Evolutionary conservation across 2,329 filamentous ascomycete species (phyloP).

Genomic region (Fusarium chuoi): DNA sequence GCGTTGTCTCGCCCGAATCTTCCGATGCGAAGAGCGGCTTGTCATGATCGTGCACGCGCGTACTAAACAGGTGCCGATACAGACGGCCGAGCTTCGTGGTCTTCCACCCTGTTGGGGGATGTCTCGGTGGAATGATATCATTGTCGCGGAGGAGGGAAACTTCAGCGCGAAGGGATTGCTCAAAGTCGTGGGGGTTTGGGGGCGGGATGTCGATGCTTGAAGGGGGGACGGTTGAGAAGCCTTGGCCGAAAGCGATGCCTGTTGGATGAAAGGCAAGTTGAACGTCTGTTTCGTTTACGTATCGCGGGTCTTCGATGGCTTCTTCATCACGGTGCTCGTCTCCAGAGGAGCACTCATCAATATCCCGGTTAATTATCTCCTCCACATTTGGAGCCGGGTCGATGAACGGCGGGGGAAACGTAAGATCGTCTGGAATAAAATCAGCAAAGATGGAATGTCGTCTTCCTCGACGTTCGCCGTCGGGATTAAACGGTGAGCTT

Average conservation of each 20-base stretch:
- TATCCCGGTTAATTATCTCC: slow-evolving; percentile 34
- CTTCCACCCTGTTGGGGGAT: slow-evolving; percentile 7
- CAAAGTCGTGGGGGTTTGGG: slow-evolving; percentile 35
- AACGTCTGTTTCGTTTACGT: slow-evolving; percentile 2
- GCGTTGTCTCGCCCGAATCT: slow-evolving; percentile 13
- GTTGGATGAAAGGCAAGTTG: slow-evolving; percentile 38
- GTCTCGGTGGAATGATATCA: slow-evolving; percentile 25
- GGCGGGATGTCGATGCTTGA: slow-evolving; percentile 28
- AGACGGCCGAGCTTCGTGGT: neutral
- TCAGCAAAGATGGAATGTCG: slow-evolving; percentile 40
- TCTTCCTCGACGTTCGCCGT: neutral
- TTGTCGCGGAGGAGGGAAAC: slow-evolving; percentile 34
- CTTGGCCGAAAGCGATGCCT: slow-evolving; percentile 29
- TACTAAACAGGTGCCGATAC: slow-evolving; percentile 31
- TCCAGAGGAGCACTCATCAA: slow-evolving; percentile 37
- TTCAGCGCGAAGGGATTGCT: slow-evolving; percentile 33
- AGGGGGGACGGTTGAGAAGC: slow-evolving; percentile 34
- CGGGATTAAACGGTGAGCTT: slow-evolving; percentile 17
- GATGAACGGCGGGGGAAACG: slow-evolving; percentile 23
- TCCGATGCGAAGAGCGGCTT: neutral
- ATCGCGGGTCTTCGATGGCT: slow-evolving; percentile 12
- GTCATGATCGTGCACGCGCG: slow-evolving; percentile 24
- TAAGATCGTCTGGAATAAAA: slow-evolving; percentile 29
- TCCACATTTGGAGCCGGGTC: slow-evolving; percentile 22
- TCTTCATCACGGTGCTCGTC: slow-evolving; percentile 29